Conservation (phyloP, 768 basidiomycete species). For the Auricularia sp. region DNA sequence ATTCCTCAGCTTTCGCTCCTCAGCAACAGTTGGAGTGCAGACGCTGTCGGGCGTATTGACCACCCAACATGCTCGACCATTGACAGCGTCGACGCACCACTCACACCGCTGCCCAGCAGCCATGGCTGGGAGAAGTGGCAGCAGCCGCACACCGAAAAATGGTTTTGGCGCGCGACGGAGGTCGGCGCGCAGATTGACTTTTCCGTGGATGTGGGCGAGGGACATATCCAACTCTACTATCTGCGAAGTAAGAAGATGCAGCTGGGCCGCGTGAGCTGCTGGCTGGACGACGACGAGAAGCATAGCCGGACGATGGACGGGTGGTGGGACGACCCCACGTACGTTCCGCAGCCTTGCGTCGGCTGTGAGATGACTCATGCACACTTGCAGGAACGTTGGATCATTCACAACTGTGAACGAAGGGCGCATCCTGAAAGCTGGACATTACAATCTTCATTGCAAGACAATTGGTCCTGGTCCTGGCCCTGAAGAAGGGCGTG, state of each 20-base stretch:
- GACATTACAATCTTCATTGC: neutral
- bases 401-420: neutral
- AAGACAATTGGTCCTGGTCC: neutral
- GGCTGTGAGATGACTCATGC: neutral
- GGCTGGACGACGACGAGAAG: neutral
- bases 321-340: neutral
- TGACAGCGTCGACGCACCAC: conserved; percentile 1
- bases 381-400: neutral
- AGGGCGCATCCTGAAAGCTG: neutral
- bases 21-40: neutral
- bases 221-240: conserved; percentile 1
- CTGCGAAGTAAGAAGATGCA: conserved; percentile 2
- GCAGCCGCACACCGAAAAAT: conserved; percentile 1
- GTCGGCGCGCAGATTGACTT: conserved; percentile 1
- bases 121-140: conserved; percentile 3
- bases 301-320: neutral
- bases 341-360: neutral
- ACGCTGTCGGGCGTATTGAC: neutral
- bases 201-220: neutral
- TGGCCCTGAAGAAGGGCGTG: neutral
- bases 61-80: conserved; percentile 1
- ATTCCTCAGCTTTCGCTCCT: neutral
- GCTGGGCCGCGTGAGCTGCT: conserved; percentile 2
- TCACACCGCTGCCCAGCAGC: neutral
- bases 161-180: conserved; percentile 3